Percentiles rank a stretch among this genome's conserved stretches.
Evolutionary conservation across 2,329 filamentous ascomycete species (phyloP).

Genomic region (Plectosphaerella cucumerina): DNA sequence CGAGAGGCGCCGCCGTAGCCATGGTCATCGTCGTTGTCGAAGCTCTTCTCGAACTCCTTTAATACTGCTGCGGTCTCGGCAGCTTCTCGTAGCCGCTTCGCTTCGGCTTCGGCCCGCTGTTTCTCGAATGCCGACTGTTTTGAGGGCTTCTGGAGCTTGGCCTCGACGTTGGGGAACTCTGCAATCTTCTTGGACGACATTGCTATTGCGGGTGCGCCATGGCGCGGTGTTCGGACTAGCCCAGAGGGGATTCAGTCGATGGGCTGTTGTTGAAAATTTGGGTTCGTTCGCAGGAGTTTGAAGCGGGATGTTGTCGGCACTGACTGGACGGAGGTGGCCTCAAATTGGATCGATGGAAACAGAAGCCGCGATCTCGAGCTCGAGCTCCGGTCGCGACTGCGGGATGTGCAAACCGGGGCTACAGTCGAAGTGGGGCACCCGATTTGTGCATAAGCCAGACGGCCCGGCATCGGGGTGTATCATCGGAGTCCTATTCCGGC

Average conservation of each 20-base stretch:
- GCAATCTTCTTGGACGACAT: constrained; percentile 47
- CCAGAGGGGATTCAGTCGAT: background rate
- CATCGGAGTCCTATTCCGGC: too few relatives aligned
- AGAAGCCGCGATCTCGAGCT: too few relatives aligned
- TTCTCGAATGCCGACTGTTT: constrained; percentile 87
- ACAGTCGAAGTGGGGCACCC: too few relatives aligned
- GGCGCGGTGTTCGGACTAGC: background rate
- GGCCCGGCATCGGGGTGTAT: too few relatives aligned
- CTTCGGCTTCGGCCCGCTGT: constrained; percentile 84
- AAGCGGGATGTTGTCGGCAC: too few relatives aligned
- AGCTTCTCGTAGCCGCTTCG: constrained; percentile 77
- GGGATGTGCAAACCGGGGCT: too few relatives aligned
- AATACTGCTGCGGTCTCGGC: constrained; percentile 85
- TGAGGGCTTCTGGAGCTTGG: constrained; percentile 73
- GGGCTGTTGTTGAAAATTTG: background rate
- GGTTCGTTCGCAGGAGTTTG: background rate
- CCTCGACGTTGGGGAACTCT: constrained; percentile 67
- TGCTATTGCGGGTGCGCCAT: constrained; percentile 8
- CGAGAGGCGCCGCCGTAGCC: constrained; percentile 22
- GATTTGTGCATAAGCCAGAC: too few relatives aligned
- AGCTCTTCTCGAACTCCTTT: constrained; percentile 81
- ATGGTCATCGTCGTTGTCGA: constrained; percentile 57
- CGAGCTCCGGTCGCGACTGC: too few relatives aligned
- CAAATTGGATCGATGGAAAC: too few relatives aligned
- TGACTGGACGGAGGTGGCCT: too few relatives aligned